These are phyloP conservation scores for Dichomitus squalens DNA, from an alignment of 1,284 basidiomycete species.

Conservation along the genomic window DNA sequence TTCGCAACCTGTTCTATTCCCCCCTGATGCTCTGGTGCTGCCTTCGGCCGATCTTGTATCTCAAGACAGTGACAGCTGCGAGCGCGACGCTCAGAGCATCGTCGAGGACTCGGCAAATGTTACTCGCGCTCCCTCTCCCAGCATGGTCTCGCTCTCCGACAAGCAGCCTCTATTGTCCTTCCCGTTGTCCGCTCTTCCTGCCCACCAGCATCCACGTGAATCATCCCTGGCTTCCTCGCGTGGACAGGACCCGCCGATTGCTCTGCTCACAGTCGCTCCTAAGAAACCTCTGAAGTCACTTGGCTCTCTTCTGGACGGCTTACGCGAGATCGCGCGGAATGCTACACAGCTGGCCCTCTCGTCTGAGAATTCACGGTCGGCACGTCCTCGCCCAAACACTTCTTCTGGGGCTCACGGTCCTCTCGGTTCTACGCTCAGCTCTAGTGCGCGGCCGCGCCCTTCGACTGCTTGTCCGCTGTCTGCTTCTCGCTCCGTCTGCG, in stretches of 20 bases:
- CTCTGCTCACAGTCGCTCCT: not conserved
- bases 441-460: not conserved
- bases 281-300: slow-evolving; percentile 18
- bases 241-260: not conserved
- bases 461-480: not conserved
- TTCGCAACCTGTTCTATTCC: not conserved
- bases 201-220: too few relatives aligned
- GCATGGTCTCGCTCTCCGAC: not conserved
- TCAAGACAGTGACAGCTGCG: not conserved
- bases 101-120: not conserved
- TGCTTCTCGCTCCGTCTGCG: not conserved
- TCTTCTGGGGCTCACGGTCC: not conserved
- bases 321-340: slow-evolving; percentile 22
- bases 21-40: not conserved
- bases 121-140: not conserved
- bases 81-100: not conserved
- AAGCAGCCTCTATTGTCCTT: too few relatives aligned
- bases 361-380: not conserved
- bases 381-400: not conserved
- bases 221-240: too few relatives aligned
- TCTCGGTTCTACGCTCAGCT: not conserved
- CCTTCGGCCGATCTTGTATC: not conserved
- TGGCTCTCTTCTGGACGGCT: slow-evolving; percentile 15
- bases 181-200: not conserved
- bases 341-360: slow-evolving; percentile 10